Base-by-base conservation (phyloP, 139 green algal genomes). In the Mesotaenium endlicherianum region DNA sequence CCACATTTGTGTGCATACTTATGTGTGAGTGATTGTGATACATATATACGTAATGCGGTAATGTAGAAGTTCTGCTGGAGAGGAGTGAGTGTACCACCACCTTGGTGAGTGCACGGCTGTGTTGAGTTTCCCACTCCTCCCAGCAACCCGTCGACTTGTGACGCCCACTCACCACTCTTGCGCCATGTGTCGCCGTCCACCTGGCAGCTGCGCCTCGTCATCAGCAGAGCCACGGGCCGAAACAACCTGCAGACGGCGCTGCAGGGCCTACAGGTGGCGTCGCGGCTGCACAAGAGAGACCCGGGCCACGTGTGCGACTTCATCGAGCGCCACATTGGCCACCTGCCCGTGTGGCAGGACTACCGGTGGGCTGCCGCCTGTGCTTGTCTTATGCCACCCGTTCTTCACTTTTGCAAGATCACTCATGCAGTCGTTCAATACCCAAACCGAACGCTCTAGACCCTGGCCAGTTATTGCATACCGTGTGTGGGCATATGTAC, bases 271-370 rank as follows among this genome's bases (percentile, higher is more conserved):
- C 70, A 86, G 45, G 17, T 86, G 30, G 78, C 70, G 40, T 14
- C 74, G 1, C 1, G 1, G 38, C n/a, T 86, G 40, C 77, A 67
- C 70, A 40, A 43, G 45, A 17, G 71, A n/a, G 80, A 86, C 42
- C 14, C 20, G 5, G 70, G 26, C 36, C 17, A 58, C n/a, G 26
- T 85, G 26, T 49, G 43, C 26, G 80, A 86, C 80, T 79, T 20
- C 39, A 70, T 86, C n/a, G 26, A 57, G 30, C 68, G 80, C 1
- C 80, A 86, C 70, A 69, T 86, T 39, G 68, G 80, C 40, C 11
- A 16, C 1, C 80, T 86, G 70, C 70, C 80, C 45, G 38, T 83
- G 11, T 86, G 80, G 71, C 31, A 84, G 31, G 70, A 85, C 68
- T 69, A 41, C 67, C 4, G 44, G 78, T 85, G 42, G 20, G 49